Evolutionary conservation across 2,329 filamentous ascomycete species (phyloP).

Genomic region (Fulvia fulva): DNA sequence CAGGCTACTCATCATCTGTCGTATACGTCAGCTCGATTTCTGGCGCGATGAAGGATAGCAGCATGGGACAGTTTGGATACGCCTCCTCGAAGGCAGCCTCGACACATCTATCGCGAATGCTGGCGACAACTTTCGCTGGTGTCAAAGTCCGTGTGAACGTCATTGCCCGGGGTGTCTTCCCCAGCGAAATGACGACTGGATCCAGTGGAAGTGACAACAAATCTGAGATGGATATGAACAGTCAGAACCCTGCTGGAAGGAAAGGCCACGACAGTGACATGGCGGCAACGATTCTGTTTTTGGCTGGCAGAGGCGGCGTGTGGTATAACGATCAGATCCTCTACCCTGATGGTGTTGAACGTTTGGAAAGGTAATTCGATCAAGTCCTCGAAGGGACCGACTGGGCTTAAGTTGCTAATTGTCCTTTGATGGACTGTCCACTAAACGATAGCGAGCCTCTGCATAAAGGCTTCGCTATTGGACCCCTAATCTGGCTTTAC

Average conservation of each 20-base stretch:
- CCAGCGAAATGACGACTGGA: slow-evolving; percentile 48
- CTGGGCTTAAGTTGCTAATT: too few species aligned
- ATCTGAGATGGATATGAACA: slow-evolving; percentile 39
- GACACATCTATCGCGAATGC: slow-evolving; percentile 45
- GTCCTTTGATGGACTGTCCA: too few species aligned
- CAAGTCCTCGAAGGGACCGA: too few species aligned
- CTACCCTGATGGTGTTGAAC: slow-evolving; percentile 49
- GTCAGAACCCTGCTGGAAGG: slow-evolving; percentile 44
- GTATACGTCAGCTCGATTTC: slow-evolving; percentile 54
- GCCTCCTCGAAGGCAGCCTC: slow-evolving; percentile 49
- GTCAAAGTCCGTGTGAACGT: slow-evolving; percentile 43
- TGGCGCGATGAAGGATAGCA: slow-evolving; percentile 54
- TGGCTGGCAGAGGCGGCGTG: slow-evolving; percentile 48
- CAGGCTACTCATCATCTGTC: slow-evolving; percentile 48
- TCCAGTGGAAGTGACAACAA: slow-evolving; percentile 46
- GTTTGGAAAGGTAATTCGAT: too few species aligned
- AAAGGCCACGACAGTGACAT: slow-evolving; percentile 48
- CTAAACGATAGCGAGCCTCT: too few species aligned
- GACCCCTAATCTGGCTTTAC: too few species aligned
- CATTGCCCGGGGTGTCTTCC: slow-evolving; percentile 45
- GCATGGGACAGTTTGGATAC: slow-evolving; percentile 52
- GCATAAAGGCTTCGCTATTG: too few species aligned
- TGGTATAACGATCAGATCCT: slow-evolving; percentile 54
- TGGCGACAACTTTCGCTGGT: slow-evolving; percentile 43
- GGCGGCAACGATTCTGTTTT: slow-evolving; percentile 49